Base-by-base conservation (phyloP, 371 early-diverging fungal genomes). In the Mortierella sp. region DNA sequence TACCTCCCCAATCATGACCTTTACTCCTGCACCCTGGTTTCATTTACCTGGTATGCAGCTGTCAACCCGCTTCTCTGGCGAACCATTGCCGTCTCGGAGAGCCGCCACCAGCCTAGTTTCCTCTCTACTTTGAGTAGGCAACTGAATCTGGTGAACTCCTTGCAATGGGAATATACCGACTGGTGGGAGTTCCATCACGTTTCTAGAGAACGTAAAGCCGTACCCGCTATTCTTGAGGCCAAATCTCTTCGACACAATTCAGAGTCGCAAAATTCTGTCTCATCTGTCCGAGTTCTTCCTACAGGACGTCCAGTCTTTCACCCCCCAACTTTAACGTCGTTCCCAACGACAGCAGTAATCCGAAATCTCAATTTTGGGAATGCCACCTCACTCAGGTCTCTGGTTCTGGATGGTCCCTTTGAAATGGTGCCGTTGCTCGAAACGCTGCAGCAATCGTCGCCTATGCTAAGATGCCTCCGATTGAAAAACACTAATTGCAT, bases 101-200 rank as follows among this genome's bases (percentile, higher is more conserved):
- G 43, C 28, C 60, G 47, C 9, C 72, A 72, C 43, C 9, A 26
- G 26, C 66, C 65, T 11, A 61, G 65, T n/a, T 65, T 65, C 39
- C 55, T 72, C 10, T 9, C 30, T 2, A 52, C 22, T 35, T 61
- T 72, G 20, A n/a, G 62, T 14, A 59, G 24, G 10, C 47, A 72
- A 32, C 35, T 72, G 22, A 22, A 45, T 16, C 47, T 18, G 5
- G 66, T 72, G 20, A 62, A 49, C 0, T 72, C 66, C 1, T 30
- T 72, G 1, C 59, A 66, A 30, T 72, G 72, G 72, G 51, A 66
- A 1, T 72, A 72, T 39, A 61, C 72, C n/a, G 66, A 72, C 3
- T 72, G 72, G 72, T 72, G 72, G 72, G 66, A 61, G 45, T 8
- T 54, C 14, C 72, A 72, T 24, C 72, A 72, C 52, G 72, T 72